Evolutionary conservation across 1,284 basidiomycete genomes (phyloP), one percentile per base, ranked within the genome.

Genomic region (Ceratobasidium sp.): DNA sequence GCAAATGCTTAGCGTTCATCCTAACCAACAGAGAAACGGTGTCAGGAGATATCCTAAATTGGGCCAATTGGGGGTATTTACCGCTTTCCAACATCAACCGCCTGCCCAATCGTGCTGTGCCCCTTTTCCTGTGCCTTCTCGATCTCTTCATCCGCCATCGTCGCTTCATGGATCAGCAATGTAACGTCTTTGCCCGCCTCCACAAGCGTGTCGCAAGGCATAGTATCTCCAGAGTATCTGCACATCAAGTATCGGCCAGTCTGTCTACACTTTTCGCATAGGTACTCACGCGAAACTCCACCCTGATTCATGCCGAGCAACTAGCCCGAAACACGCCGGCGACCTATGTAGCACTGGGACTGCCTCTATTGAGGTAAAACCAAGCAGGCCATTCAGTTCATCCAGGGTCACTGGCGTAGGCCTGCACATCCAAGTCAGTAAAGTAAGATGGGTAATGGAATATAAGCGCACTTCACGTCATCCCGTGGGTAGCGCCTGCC

Each of bases 151-250:
- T 95, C 91, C 2, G 88, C 90, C 86, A 98, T 90, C 1, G 95
- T 95, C 0, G 96, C 94, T 82, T 98, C 96, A 80, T 98, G 96
- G 56, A 98, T 96, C 43, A 98, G 85, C 6, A 98, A 81, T 0
- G 94, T 95, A 0, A 92, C 90, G 69, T 86, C 84, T 63, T 85
- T 79, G 0, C 92, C 95, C 0, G 89, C 90, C 49, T 85, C 81
- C 29, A 91, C 88, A 3, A 98, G 85, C 24, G 84, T 85, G 2
- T 90, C 83, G 22, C 89, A 89, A 0, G 96, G 96, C 81, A 88
- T 87, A 0, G 96, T 98, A 81, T 98, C 96, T 4, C 92, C 96
- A 4, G 96, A 98, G 78, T 88, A 91, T 71, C 91, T 90, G 78
- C 72, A 19, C 78, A 41, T 48, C 79, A 78, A 27, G 24, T 6